A percentile compares a stretch with the other conserved stretches of the same genome.
These are phyloP conservation scores for Phtheirospermum japonicum DNA, from an alignment of 257 asterid species.

Conservation along the genomic window DNA sequence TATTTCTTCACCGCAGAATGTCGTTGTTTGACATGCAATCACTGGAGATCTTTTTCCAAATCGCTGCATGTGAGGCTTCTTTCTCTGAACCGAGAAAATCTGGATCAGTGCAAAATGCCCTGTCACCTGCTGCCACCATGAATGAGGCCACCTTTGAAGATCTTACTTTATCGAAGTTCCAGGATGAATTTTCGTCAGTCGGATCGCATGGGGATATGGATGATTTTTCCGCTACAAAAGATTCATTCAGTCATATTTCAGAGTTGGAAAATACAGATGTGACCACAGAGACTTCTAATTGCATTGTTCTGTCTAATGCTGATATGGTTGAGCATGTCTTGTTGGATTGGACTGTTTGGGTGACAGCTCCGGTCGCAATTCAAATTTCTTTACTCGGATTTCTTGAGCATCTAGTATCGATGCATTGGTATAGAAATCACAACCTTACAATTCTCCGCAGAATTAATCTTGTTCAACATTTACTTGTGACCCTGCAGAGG, in stretches of 20 bases:
- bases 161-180: conserved; percentile 67
- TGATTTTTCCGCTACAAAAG: conserved; percentile 90
- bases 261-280: conserved; percentile 84
- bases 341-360: conserved; percentile 99
- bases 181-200: conserved; percentile 81
- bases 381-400: conserved; percentile 89
- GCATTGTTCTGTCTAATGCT: conserved; percentile 91
- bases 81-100: conserved; percentile 83
- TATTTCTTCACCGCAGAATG: conserved; percentile 90
- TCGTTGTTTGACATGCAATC: conserved; percentile 96
- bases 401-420: conserved; percentile 97
- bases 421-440: conserved; percentile 99
- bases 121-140: conserved; percentile 52
- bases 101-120: conserved; percentile 38
- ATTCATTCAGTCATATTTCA: conserved; percentile 76
- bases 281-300: conserved; percentile 84
- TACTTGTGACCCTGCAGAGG: conserved; percentile 93
- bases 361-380: conserved; percentile 75
- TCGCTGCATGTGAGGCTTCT: conserved; percentile 99
- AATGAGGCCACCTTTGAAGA: conserved; percentile 73
- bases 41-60: conserved; percentile 93
- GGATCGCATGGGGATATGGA: conserved; percentile 92
- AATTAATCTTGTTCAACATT: conserved; percentile 95
- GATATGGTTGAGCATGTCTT: conserved; percentile 99
- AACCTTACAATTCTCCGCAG: conserved; percentile 92